A percentile compares a stretch with the other conserved stretches of the same genome.
Evolutionary conservation across 805 yeast genomes (phyloP).

Genomic region (Wickerhamomyces subpelliculosus): DNA sequence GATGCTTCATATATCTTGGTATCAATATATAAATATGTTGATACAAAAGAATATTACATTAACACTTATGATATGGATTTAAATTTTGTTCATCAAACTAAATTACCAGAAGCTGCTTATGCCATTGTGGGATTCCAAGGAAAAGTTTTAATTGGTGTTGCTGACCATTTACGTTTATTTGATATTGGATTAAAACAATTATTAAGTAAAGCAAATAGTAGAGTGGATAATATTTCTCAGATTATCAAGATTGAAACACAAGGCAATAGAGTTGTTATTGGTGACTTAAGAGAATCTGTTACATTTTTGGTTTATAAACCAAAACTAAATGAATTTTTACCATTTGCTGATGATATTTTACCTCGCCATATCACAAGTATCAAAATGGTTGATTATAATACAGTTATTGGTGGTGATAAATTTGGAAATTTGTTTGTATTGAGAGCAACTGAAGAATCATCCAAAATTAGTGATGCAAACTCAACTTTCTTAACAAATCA

Average conservation of each 20-base stretch:
- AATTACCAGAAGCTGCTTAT: constrained; percentile 38
- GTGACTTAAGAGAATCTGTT: constrained; percentile 67
- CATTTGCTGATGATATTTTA: constrained; percentile 64
- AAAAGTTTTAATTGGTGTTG: constrained; percentile 52
- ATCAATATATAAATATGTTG: constrained; percentile 28
- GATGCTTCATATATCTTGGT: constrained; percentile 34
- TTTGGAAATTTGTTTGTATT: constrained; percentile 75
- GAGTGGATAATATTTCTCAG: constrained; percentile 35
- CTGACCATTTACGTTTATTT: constrained; percentile 47
- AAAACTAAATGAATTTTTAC: constrained; percentile 41
- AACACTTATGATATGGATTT: constrained; percentile 31
- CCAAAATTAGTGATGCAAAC: constrained; percentile 40
- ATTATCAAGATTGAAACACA: constrained; percentile 50
- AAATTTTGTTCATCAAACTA: constrained; percentile 53
- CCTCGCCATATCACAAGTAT: constrained; percentile 61
- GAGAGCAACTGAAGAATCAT: constrained; percentile 47
- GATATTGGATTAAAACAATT: constrained; percentile 78
- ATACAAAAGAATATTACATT: constrained; percentile 15
- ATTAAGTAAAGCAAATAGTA: constrained; percentile 53
- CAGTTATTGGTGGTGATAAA: constrained; percentile 79
- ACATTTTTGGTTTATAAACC: constrained; percentile 48
- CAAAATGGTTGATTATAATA: constrained; percentile 60
- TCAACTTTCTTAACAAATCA: constrained; percentile 31
- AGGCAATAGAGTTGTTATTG: constrained; percentile 57
- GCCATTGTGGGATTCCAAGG: constrained; percentile 53